Conservation (phyloP, 169 alveolate genomes). For the Fabrea salina region DNA sequence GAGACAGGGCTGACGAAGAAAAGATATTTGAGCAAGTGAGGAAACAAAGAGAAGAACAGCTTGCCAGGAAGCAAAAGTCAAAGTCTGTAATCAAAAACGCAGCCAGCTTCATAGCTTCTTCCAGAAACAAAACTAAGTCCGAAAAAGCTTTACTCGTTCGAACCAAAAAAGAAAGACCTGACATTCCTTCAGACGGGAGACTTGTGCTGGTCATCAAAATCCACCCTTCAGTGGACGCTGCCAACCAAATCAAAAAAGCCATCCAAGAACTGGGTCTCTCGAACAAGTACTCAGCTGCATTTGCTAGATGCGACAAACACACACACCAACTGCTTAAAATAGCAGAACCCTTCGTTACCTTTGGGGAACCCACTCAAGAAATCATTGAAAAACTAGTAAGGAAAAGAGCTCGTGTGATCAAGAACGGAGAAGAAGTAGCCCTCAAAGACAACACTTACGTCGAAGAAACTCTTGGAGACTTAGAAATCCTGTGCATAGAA, state of each 20-base stretch:
- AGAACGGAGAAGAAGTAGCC: slow-evolving; percentile 73
- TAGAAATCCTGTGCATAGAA: slow-evolving; percentile 73
- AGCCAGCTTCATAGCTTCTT: slow-evolving; percentile 10
- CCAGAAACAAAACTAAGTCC: background rate
- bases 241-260: slow-evolving; percentile 20
- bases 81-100: background rate
- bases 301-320: background rate
- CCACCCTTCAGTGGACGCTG: slow-evolving; percentile 24
- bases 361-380: slow-evolving; percentile 59
- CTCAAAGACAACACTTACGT: slow-evolving; percentile 65
- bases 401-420: slow-evolving; percentile 81
- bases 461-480: slow-evolving; percentile 66
- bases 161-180: background rate
- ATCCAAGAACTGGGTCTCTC: background rate
- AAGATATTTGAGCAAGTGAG: background rate
- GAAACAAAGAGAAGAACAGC: slow-evolving; percentile 10
- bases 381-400: slow-evolving; percentile 65
- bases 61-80: background rate
- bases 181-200: slow-evolving; percentile 7
- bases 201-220: background rate
- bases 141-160: slow-evolving; percentile 2
- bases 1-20: slow-evolving; percentile 31
- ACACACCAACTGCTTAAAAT: background rate
- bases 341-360: slow-evolving; percentile 23
- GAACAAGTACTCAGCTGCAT: slow-evolving; percentile 15